Evolutionary conservation across 192 early-diverging fungal species (phyloP).

Genomic region (Lobosporangium transversale): DNA sequence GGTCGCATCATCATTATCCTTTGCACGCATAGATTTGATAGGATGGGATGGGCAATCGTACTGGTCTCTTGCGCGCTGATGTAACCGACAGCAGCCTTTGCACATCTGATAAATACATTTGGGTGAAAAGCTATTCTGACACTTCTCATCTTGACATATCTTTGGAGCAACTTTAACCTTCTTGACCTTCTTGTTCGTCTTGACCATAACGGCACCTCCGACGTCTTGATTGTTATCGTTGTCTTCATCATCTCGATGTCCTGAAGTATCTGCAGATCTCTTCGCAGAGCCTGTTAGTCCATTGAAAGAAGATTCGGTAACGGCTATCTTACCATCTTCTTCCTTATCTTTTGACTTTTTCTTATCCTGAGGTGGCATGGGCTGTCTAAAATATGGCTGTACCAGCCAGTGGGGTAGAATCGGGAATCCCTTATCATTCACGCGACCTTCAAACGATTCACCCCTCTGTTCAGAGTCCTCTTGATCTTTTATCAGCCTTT

Average conservation of each 20-base stretch:
- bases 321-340: background rate
- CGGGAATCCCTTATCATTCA: constrained; percentile 61
- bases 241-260: constrained; percentile 20
- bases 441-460: constrained; percentile 35
- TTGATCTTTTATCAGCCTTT: constrained; percentile 55
- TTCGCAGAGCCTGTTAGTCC: background rate
- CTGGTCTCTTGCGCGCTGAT: constrained; percentile 17
- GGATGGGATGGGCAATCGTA: constrained; percentile 34
- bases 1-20: too few relatives aligned
- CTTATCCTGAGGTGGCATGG: constrained; percentile 39
- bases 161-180: constrained; percentile 26
- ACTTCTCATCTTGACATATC: constrained; percentile 18
- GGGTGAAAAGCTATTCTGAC: constrained; percentile 32
- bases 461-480: constrained; percentile 13
- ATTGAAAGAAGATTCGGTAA: background rate
- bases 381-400: constrained; percentile 73
- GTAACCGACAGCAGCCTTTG: constrained; percentile 30
- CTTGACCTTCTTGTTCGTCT: constrained; percentile 17
- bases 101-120: constrained; percentile 39
- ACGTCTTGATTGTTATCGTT: constrained; percentile 12
- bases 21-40: constrained; percentile 18
- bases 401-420: constrained; percentile 73
- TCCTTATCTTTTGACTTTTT: constrained; percentile 5
- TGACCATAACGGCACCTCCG: background rate
- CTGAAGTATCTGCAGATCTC: constrained; percentile 29